Percentiles rank a stretch among this genome's conserved stretches.
Evolutionary conservation across 345 rosid genomes (phyloP).

Genomic region (Eucalyptus polybractea): DNA sequence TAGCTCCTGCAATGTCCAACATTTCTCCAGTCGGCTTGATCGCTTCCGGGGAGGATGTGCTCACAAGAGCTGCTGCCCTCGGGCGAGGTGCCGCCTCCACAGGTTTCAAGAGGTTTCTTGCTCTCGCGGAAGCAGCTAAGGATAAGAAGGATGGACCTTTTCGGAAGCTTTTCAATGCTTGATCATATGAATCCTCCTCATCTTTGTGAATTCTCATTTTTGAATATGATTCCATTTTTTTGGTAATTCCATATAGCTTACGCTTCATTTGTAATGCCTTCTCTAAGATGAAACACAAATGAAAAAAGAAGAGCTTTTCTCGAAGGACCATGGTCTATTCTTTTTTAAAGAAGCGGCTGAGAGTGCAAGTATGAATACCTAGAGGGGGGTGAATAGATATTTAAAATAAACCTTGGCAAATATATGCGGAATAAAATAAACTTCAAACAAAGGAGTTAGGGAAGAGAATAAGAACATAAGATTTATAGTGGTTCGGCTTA

Average conservation of each 20-base stretch:
- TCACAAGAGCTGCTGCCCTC: conserved; percentile 92
- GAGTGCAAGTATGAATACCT: too few species aligned
- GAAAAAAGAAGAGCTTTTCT: background rate
- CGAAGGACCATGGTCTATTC: background rate
- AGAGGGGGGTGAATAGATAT: too few species aligned
- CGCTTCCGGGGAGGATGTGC: conserved; percentile 87
- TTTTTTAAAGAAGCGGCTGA: too few species aligned
- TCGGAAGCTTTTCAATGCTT: conserved; percentile 85
- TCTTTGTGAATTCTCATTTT: background rate
- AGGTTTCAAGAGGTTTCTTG: conserved; percentile 97
- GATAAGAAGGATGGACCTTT: conserved; percentile 94
- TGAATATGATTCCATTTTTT: background rate
- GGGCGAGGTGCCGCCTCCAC: conserved; percentile 98
- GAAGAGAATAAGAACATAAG: too few species aligned
- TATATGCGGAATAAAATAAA: too few species aligned
- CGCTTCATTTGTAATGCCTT: background rate
- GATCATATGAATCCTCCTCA: background rate
- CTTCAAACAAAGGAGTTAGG: too few species aligned
- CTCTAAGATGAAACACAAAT: background rate
- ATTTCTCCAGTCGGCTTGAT: conserved; percentile 48
- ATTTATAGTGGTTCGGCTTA: too few species aligned
- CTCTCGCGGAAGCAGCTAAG: conserved; percentile 97
- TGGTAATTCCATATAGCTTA: background rate
- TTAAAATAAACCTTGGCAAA: too few species aligned
- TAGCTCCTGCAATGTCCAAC: conserved; percentile 18